Base-by-base conservation (phyloP, 1,284 basidiomycete species). In the Flammula alnicola region DNA sequence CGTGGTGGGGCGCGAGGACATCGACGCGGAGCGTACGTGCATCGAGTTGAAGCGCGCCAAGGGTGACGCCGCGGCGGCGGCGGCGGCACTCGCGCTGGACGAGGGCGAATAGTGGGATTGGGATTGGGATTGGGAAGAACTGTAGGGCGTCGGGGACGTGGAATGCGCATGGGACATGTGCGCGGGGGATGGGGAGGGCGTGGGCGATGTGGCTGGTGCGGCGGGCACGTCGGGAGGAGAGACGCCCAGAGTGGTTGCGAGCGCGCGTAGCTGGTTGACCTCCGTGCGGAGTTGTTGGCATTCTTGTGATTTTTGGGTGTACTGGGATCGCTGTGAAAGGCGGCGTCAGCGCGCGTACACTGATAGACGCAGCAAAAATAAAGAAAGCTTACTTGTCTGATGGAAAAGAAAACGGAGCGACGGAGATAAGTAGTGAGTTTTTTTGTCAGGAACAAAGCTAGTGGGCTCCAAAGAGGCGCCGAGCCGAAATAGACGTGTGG, bases 241-340 rank as follows among this genome's bases (percentile, higher is more conserved):
- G 44, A 57, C 65, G 52, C 56, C 72, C 44, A 67, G 68, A 40
- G 73, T 74, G 1, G 75, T 65, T 25, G 78, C 71, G 31, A 79
- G 63, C 16, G 75, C 73, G 60, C 75, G 79, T 53, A 80, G 65
- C 51, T 84, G 78, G 66, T 69, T 79, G 49, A 87, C 68, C 68
- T 90, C 87, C 49, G 77, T 73, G 41, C 82, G 82, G 39, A 89
- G 76, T 60, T 74, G 74, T 62, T 84, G 81, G 61, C 77, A 81
- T 69, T 90, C 86, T 69, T 84, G 83, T 49, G 79, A 73, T 75
- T 84, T 86, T 73, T 84, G 80, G 55, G 75, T 72, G 68, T 83
- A 83, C 63, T 79, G 75, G 49, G 73, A 64, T 66, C 82, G 79
- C 84, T 61, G 25, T 57, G 54, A 57, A 53, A 50, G 51, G 54